Evolutionary conservation across 805 yeast species (phyloP), one percentile per base, ranked within the genome.

Genomic region (Metschnikowia cubensis): DNA sequence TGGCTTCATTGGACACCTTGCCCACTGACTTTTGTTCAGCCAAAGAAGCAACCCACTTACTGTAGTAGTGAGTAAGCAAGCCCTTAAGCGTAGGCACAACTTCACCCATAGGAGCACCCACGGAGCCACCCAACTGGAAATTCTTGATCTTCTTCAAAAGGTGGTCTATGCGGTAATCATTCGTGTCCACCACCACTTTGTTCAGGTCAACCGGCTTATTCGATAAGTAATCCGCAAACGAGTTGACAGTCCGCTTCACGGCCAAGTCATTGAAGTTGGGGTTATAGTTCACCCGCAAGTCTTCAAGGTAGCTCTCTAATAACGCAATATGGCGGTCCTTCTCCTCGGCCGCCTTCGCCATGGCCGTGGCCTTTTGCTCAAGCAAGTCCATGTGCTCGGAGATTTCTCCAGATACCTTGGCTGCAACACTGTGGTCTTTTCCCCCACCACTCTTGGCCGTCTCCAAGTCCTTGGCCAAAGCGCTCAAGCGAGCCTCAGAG

Each of bases 261-360:
- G 91, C 95, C 6, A 82, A 81, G 67, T 91, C 97, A 62, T 91
- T 89, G 69, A 89, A 81, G 59, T 89, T 86, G 43, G 87, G 88
- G 59, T 89, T 88, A 66, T 87, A 90, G n/a, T 79, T 77, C 2
- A 71, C 61, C 7, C 74, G 64, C 67, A 91, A 70, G 4, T 67
- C 66, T 2, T 67, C 64, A 45, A 89, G 62, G 15, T 86, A 73
- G 2, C 49, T 42, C 53, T 81, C 84, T 50, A 85, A 63, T 3
- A 32, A 5, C 2, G 31, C 35, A 15, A 42, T 32, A 14, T 14
- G 45, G n/a, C 36, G 37, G 31, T 33, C 37, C 14, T 42, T 42
- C 8, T 42, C 45, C 10, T 18, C 37, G 11, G 34, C 32, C 3
- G 34, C 18, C 20, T 33, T 36, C 20, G 25, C 37, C 45, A 42